These are phyloP conservation scores for Polyrhizophydium stewartii DNA, from an alignment of 371 early-diverging fungal genomes.

Conservation along the genomic window DNA sequence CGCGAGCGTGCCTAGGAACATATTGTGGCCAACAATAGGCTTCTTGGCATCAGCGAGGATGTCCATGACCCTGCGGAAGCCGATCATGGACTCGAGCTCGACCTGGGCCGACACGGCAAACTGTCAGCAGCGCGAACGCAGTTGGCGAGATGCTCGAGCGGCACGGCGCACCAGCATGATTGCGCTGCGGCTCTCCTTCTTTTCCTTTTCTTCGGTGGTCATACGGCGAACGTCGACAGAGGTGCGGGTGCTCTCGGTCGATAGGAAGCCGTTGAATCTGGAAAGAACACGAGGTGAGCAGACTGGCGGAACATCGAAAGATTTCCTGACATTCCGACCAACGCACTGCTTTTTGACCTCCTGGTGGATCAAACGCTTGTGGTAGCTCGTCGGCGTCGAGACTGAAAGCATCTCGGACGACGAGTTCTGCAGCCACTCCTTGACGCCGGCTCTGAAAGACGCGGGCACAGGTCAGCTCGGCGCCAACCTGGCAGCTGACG, in stretches of 20 bases:
- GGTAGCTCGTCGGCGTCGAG: conserved; percentile 48
- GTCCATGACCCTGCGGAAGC: conserved; percentile 78
- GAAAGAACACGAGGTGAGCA: conserved; percentile 16
- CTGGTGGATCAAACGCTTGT: conserved; percentile 63
- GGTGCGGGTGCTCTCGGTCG: conserved; percentile 43
- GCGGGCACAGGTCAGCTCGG: too few species aligned
- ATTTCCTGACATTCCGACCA: neutral
- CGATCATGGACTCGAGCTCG: conserved; percentile 58
- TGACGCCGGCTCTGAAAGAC: conserved; percentile 36
- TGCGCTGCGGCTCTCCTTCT: too few species aligned
- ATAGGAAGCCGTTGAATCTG: conserved; percentile 33
- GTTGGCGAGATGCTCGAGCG: too few species aligned
- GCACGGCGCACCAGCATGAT: too few species aligned
- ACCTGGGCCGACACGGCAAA: conserved; percentile 25
- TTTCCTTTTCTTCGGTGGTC: conserved; percentile 42
- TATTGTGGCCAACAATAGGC: conserved; percentile 80
- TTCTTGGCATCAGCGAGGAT: conserved; percentile 62
- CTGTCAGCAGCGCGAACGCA: too few species aligned
- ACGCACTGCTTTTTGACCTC: conserved; percentile 55
- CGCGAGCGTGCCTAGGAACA: conserved; percentile 47
- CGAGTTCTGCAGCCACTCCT: conserved; percentile 44
- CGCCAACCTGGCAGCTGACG: neutral
- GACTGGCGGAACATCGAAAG: neutral
- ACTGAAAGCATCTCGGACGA: conserved; percentile 41
- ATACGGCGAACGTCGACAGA: conserved; percentile 39